Evolutionary conservation across 805 yeast genomes (phyloP), one percentile per base, ranked within the genome.

Genomic region (Candida odintsovae): DNA sequence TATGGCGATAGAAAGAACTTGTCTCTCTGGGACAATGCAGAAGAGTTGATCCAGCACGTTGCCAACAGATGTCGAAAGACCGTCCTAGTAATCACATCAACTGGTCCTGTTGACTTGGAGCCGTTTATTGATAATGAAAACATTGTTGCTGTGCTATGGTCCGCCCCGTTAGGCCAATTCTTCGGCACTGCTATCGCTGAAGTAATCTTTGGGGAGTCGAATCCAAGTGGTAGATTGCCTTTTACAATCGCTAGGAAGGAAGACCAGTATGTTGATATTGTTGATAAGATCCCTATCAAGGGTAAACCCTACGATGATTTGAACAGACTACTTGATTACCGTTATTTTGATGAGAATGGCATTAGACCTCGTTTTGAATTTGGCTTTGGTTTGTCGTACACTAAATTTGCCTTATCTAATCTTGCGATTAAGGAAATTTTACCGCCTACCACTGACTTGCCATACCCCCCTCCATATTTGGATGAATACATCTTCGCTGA

Each of bases 221-320:
- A 75, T 50, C 86, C 86, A 9, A 76, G 83, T 33, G 87, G 86
- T 6, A 71, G 75, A 49, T 66, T 82, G 31, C 85, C 87, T 1
- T 80, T 80, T 56, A 78, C 86, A 4, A 71, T 81, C 51, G 83
- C 86, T 12, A 74, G 71, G 55, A 73, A 75, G 50, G 65, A 64
- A 42, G 62, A 56, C 44, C 82, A 61, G 52, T 72, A 80, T 51
- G 76, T 73, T 22, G 74, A 76, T 20, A 64, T 77, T 11, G 53
- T 75, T 45, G 72, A 69, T 41, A 67, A 62, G 31, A 60, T 67
- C 13, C 62, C 64, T 4, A 52, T 57, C 21, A 55, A 67, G 41
- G 72, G 72, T 1, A 50, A 52, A 28, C 72, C 74, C 12, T 65
- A 61, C 39, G 68, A 64, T 51, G 67, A 63, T 45, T 46, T 57